Percentiles rank a stretch among this genome's conserved stretches.
Evolutionary conservation across 1,139 yeast species (phyloP).

Genomic region (Hanseniaspora gamundiae): DNA sequence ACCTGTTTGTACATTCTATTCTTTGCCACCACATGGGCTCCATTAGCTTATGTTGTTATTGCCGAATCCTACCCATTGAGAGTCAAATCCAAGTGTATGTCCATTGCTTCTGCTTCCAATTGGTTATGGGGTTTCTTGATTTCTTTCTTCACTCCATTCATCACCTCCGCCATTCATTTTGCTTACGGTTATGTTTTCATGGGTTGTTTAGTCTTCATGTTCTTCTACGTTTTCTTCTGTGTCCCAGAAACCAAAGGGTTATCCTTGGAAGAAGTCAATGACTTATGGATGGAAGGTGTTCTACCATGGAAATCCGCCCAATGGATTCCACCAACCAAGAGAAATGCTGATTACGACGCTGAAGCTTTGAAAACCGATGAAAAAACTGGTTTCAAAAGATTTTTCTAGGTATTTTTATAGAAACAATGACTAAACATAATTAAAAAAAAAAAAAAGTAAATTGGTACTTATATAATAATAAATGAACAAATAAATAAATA

Average conservation of each 20-base stretch:
- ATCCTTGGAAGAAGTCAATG: constrained; percentile 56
- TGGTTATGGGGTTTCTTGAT: constrained; percentile 68
- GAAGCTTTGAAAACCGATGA: constrained; percentile 10
- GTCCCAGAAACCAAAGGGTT: constrained; percentile 61
- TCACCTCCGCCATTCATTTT: constrained; percentile 38
- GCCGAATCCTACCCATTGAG: constrained; percentile 68
- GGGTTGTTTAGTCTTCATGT: constrained; percentile 47
- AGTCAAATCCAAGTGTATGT: constrained; percentile 64
- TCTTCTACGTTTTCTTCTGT: constrained; percentile 47
- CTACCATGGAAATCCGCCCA: constrained; percentile 32
- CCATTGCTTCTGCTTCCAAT: constrained; percentile 55
- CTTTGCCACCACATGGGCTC: constrained; percentile 78
- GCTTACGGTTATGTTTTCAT: constrained; percentile 62
- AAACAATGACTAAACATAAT: too few relatives aligned
- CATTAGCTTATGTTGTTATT: constrained; percentile 56
- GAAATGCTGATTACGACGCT: constrained; percentile 10
- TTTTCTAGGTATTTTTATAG: constrained; percentile 2
- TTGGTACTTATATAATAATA: too few relatives aligned
- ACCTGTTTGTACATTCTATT: constrained; percentile 64
- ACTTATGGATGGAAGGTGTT: constrained; percentile 35
- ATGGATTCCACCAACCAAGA: constrained; percentile 14
- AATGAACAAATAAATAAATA: too few relatives aligned
- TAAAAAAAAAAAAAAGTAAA: too few relatives aligned
- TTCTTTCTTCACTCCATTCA: constrained; percentile 61
- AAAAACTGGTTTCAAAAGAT: constrained; percentile 10